Conservation (phyloP, 2,329 filamentous ascomycete genomes). For the Diplocarpon mali region DNA sequence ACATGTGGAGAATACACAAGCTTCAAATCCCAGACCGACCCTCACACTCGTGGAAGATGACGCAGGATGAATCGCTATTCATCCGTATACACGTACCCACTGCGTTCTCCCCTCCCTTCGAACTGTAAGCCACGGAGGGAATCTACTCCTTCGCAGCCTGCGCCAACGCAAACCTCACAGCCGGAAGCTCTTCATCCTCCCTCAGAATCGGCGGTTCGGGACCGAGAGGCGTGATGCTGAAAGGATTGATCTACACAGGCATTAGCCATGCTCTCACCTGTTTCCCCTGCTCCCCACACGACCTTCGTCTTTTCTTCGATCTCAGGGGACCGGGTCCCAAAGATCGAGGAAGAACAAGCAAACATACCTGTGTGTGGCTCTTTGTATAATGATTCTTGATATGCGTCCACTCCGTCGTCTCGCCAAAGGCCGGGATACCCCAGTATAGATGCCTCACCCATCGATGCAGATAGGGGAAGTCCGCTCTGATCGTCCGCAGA, state of each 20-base stretch:
- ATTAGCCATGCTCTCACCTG: too few relatives aligned
- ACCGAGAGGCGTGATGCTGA: conserved; percentile 71
- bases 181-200: conserved; percentile 65
- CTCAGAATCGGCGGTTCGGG: conserved; percentile 74
- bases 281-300: too few relatives aligned
- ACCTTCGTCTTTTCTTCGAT: too few relatives aligned
- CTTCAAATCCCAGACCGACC: too few relatives aligned
- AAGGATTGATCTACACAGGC: conserved; percentile 48
- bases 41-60: too few relatives aligned
- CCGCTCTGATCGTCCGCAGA: conserved; percentile 30
- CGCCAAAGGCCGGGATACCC: conserved; percentile 51
- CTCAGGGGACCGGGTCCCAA: too few relatives aligned
- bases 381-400: conserved; percentile 93
- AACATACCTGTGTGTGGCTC: conserved; percentile 41
- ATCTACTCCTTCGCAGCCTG: conserved; percentile 17
- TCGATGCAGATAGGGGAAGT: conserved; percentile 52
- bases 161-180: conserved; percentile 30
- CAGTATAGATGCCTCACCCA: conserved; percentile 60
- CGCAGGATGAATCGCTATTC: too few relatives aligned
- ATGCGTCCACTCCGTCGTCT: conserved; percentile 27
- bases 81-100: not conserved
- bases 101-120: not conserved
- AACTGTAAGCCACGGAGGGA: not conserved
- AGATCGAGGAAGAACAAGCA: too few relatives aligned
- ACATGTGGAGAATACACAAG: too few relatives aligned